phyloP scores from a whole-genome alignment of 2,329 filamentous ascomycete genomes.

The Penicillium sp. region DNA sequence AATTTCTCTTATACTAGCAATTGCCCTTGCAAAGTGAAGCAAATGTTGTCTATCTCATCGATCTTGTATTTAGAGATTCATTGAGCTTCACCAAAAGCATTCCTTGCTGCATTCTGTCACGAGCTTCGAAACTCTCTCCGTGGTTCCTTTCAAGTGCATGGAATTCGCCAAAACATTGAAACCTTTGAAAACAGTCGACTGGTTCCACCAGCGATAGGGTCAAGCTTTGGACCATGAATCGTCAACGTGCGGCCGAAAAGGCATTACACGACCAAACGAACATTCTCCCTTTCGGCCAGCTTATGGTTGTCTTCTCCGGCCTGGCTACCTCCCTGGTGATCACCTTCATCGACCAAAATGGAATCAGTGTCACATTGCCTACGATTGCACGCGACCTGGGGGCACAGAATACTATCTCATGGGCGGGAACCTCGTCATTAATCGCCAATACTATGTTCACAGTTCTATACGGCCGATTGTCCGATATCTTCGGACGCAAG shows the following conservation, averaged over 20 bases:
- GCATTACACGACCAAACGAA: constrained; percentile 62
- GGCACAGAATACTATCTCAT: constrained; percentile 61
- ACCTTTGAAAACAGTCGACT: not conserved
- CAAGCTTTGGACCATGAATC: constrained; percentile 29
- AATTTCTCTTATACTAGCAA: constrained; percentile 5
- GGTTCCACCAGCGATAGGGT: not conserved
- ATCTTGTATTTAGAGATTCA: not conserved
- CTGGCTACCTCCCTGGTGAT: constrained; percentile 60
- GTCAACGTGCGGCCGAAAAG: constrained; percentile 47
- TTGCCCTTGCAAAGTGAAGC: not conserved
- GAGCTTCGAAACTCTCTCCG: not conserved
- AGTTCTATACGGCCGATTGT: constrained; percentile 66
- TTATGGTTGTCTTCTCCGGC: constrained; percentile 54
- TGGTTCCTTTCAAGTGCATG: not conserved
- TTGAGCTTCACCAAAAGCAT: constrained; percentile 2
- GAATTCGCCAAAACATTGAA: not conserved
- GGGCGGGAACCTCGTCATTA: constrained; percentile 72
- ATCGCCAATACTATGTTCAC: constrained; percentile 69
- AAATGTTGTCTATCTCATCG: not conserved
- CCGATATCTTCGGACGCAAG: constrained; percentile 66
- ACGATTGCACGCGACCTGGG: constrained; percentile 56
- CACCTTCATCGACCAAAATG: constrained; percentile 62
- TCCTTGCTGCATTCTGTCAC: not conserved
- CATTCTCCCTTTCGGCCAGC: constrained; percentile 56
- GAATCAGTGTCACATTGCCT: constrained; percentile 58